These are phyloP conservation scores for Aspergillus arachidicola DNA, from an alignment of 2,329 filamentous ascomycete genomes.

Conservation along the genomic window DNA sequence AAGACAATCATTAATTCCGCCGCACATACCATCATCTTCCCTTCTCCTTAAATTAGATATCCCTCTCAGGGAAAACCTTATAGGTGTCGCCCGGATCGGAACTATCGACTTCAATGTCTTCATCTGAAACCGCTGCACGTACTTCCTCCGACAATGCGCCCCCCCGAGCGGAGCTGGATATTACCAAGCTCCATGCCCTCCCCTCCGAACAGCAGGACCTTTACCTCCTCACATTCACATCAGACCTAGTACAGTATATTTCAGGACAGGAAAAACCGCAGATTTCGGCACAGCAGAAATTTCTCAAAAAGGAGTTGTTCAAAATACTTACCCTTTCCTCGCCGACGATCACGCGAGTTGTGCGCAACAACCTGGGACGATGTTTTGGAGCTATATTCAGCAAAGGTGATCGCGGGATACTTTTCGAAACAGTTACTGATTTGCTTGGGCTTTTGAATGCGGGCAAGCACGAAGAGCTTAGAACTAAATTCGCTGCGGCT, in stretches of 20 bases:
- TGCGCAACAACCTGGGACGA: constrained; percentile 84
- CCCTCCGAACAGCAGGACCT: constrained; percentile 95
- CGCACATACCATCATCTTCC: constrained; percentile 2
- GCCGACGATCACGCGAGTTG: constrained; percentile 81
- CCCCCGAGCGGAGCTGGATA: constrained; percentile 70
- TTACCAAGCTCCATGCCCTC: constrained; percentile 83
- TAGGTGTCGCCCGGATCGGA: constrained; percentile 16
- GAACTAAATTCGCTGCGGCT: constrained; percentile 82
- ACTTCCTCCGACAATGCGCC: constrained; percentile 37
- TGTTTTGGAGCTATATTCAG: constrained; percentile 81
- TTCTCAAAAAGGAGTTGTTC: constrained; percentile 91
- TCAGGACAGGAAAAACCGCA: constrained; percentile 70
- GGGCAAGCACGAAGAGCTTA: constrained; percentile 77
- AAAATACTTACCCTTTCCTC: constrained; percentile 83
- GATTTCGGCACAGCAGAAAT: constrained; percentile 84
- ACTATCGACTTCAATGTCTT: constrained; percentile 39
- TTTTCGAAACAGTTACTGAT: constrained; percentile 95
- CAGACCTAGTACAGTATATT: constrained; percentile 80
- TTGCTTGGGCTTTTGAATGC: constrained; percentile 71
- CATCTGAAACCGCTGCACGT: constrained; percentile 36
- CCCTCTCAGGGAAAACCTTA: constrained; percentile 9
- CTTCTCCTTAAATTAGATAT: constrained; percentile 5
- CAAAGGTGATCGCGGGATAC: constrained; percentile 83
- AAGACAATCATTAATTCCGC: background rate
- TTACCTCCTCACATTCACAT: constrained; percentile 86